Evolutionary conservation across 2,329 filamentous ascomycete species (phyloP), one percentile per base, ranked within the genome.

Genomic region (Pseudopithomyces maydicus): DNA sequence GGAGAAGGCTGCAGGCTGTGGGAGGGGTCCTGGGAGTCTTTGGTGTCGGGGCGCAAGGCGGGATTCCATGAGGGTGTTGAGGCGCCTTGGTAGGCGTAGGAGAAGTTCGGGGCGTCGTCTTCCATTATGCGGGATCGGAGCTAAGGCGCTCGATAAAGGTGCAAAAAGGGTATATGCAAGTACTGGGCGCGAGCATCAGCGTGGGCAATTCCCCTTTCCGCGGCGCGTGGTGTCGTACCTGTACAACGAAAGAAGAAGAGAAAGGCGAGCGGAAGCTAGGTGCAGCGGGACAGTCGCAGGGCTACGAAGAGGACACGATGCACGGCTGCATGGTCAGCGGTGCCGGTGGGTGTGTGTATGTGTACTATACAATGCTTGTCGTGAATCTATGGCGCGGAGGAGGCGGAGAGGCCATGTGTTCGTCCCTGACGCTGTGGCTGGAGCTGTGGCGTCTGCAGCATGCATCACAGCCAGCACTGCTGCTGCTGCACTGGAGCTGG

Each of bases 21-120:
- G 23, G 63, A 52, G 33, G 59, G 43, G 47, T 26, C 55, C 26
- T 53, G 45, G 26, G 64, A 54, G 35, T 52, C 36, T 17, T 70
- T 62, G 46, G 58, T 63, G 55, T 84, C 78, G 36, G 80, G 78
- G 67, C 81, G 75, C 58, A 83, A 71, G 19, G 84, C 83, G 43
- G 84, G 83, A 76, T 86, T 82, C 84, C 84, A 86, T 19, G 63
- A 55, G 29, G 64, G 51, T 17, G 67, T 54, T 49, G 66, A 58
- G 17, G 61, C 58, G 56, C 66, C 68, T 41, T 63, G 64, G 62
- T 70, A 76, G 47, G 77, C 77, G 67, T 74, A 75, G 47, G 74
- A 74, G 63, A 76, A 78, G 65, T 78, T 73, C 55, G 77, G 75
- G 20, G 64, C 73, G 60, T 68, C 68, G 29, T 74, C 71, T 62